Evolutionary conservation across 768 basidiomycete genomes (phyloP), one percentile per base, ranked within the genome.

Genomic region (Podaxis sp.): DNA sequence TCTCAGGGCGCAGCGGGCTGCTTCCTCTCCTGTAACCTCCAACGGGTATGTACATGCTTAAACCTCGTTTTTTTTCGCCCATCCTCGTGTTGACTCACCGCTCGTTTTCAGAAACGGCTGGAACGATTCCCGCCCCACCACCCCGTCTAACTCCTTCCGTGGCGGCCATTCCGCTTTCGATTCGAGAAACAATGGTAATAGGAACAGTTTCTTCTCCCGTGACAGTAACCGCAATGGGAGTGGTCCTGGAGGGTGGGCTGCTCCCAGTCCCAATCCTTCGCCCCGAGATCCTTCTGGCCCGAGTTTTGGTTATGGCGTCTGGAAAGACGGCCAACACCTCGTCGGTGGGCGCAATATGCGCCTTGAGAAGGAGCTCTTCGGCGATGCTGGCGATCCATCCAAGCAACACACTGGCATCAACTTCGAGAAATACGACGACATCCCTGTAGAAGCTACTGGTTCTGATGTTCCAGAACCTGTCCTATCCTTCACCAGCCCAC

Each of bases 341-440:
- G 78, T 88, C n/a, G 97, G 95, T 50, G 78, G 81, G 20, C 87
- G 90, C 70, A 97, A 96, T 80, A 78, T 80, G 72, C 89, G 95
- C 68, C 82, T 96, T 68, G 97, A 99, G 80, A 95, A 94, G 78
- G 96, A 98, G 72, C 89, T 99, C 41, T 99, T 90, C 69, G 97
- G 97, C 59, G 95, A 96, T 66, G 82, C 84, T 44, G 80, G 84
- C 51, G 96, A 98, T 74, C 86, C 89, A 24, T 87, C 87, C 63
- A 93, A 92, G 73, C 91, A 97, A 75, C 89, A 94, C 73, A 96
- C 96, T 49, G 97, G 97, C 66, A 98, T 99, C 80, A 99, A 99
- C 80, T 99, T 99, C 73, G 97, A 99, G 80, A 97, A 97, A 78
- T 99, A 99, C 71, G 97, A 97, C 76, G 96, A 99, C 74, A 99